Evolutionary conservation across 805 yeast species (phyloP).

Genomic region (Wickerhamomyces bisporus): DNA sequence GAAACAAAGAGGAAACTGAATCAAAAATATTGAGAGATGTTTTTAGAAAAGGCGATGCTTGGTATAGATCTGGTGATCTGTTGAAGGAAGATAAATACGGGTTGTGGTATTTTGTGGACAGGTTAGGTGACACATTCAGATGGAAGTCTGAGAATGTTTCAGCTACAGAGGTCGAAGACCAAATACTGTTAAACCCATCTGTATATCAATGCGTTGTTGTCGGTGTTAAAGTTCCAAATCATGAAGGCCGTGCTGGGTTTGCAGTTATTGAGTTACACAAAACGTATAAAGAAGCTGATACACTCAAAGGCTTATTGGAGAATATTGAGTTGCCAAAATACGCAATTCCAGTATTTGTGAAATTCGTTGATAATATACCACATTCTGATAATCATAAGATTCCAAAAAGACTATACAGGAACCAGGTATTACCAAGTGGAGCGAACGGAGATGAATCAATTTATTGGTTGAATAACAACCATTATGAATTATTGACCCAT

Average conservation of each 20-base stretch:
- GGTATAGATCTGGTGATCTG: slow-evolving; percentile 86
- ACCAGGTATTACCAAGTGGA: slow-evolving; percentile 68
- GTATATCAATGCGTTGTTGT: slow-evolving; percentile 77
- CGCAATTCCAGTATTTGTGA: slow-evolving; percentile 80
- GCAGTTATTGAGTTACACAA: slow-evolving; percentile 62
- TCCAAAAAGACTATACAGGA: slow-evolving; percentile 60
- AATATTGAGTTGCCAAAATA: slow-evolving; percentile 63
- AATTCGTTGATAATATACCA: slow-evolving; percentile 56
- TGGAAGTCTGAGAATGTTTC: slow-evolving; percentile 97
- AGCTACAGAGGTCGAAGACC: slow-evolving; percentile 88
- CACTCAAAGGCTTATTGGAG: slow-evolving; percentile 35
- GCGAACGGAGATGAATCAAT: slow-evolving; percentile 51
- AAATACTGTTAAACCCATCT: slow-evolving; percentile 28
- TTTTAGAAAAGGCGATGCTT: slow-evolving; percentile 82
- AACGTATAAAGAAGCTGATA: slow-evolving; percentile 14
- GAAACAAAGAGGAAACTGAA: slow-evolving; percentile 72
- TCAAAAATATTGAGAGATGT: slow-evolving; percentile 72
- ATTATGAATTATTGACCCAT: slow-evolving; percentile 52
- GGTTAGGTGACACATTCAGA: slow-evolving; percentile 92
- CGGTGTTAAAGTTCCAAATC: slow-evolving; percentile 76
- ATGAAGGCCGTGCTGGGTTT: slow-evolving; percentile 94
- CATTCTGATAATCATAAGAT: slow-evolving; percentile 81
- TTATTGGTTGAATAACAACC: slow-evolving; percentile 60
- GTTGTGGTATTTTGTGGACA: slow-evolving; percentile 76
- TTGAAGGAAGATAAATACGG: slow-evolving; percentile 64